Base-by-base conservation (phyloP, 2,329 filamentous ascomycete species). In the Gaeumannomyces sp. region DNA sequence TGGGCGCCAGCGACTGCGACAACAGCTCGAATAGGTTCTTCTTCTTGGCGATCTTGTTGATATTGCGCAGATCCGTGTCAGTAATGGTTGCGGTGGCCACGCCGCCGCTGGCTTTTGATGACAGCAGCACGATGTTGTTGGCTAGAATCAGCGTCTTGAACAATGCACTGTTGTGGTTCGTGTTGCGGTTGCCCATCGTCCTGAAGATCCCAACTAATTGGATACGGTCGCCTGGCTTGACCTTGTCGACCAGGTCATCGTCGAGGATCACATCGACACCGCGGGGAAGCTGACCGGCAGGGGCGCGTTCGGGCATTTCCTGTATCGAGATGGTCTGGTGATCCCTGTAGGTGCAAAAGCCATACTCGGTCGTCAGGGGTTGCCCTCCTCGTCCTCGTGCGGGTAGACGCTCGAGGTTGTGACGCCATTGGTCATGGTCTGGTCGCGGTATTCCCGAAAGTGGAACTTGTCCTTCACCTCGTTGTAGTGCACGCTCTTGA, bases 261-360 rank as follows among this genome's bases (percentile, higher is more conserved):
- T 99, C 95, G 69, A 99, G 81, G 70, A 99, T 93, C 19, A 98
- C 93, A 77, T 99, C 95, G 25, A 99, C 95, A 65, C 94, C 93
- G 64, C 95, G 89, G 66, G 95, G 95, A 68, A 99, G 84, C 80
- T 98, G 95, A 64, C 95, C 95, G 66, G 95, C 94, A 64, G 95
- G 95, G 2, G 95, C 95, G 71, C 94, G 85, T 77, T 99, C 95
- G 0, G 95, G 95, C 95, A 99, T 99, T 80, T 99, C 95, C 78
- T 99, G 95, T 69, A 99, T 97, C 0, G 94, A 97, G 66, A 99
- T 92, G 22, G 92, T 97, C 76, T 99, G 95, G 74, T 99, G 95
- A 75, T 99, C 95, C 73, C 94, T 86, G 78, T 97, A 99, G 62
- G 90, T 95, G 75, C 90, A 96, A 79, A 96, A 94, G 29, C 95